Evolutionary conservation across 305 asterid genomes (phyloP).

Genomic region (Plantago coronopus): DNA sequence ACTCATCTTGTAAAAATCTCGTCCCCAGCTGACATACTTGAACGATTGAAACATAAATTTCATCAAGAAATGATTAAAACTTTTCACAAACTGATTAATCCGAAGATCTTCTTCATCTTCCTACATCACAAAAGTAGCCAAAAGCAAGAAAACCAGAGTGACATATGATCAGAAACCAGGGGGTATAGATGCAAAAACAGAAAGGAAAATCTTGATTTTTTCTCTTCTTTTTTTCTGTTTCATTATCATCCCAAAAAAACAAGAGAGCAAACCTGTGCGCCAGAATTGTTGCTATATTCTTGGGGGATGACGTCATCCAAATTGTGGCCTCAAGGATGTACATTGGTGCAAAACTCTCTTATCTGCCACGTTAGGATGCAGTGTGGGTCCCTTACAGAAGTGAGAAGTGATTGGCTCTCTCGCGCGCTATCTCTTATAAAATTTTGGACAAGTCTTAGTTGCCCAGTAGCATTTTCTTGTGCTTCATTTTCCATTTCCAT

Average conservation of each 20-base stretch:
- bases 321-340: conserved; percentile 42
- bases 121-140: too few relatives aligned
- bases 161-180: neutral
- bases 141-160: too few relatives aligned
- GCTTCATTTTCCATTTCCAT: conserved; percentile 7
- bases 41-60: too few relatives aligned
- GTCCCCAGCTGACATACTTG: too few relatives aligned
- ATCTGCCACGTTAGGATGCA: conserved; percentile 56
- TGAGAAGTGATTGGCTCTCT: conserved; percentile 43
- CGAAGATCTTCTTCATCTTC: too few relatives aligned
- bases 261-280: neutral
- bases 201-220: neutral
- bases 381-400: conserved; percentile 34
- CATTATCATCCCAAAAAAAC: too few relatives aligned
- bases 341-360: conserved; percentile 33
- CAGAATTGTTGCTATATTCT: neutral
- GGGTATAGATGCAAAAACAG: conserved; percentile 1
- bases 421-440: conserved; percentile 48
- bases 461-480: conserved; percentile 31
- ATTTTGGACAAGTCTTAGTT: conserved; percentile 25
- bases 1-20: too few relatives aligned
- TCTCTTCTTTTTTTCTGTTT: neutral
- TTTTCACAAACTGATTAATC: too few relatives aligned
- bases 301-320: conserved; percentile 19
- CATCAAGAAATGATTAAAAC: too few relatives aligned